These are phyloP conservation scores for Penicillium dipodomyicola DNA, from an alignment of 495 filamentous ascomycete species.

Conservation along the genomic window DNA sequence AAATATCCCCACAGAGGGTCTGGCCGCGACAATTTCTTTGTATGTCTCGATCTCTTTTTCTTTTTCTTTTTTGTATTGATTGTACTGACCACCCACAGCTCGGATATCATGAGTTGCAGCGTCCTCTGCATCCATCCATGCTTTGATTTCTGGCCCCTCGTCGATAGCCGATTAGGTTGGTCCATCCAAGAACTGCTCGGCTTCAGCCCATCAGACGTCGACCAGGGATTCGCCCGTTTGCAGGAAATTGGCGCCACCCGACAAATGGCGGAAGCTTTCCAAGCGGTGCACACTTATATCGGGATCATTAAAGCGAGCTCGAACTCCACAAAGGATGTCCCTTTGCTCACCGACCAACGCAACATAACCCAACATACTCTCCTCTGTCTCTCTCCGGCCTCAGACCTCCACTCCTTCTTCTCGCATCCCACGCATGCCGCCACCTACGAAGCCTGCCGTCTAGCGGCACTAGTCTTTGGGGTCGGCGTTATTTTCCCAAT, in stretches of 20 bases:
- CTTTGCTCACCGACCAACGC: slow-evolving; percentile 38
- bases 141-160: slow-evolving; percentile 37
- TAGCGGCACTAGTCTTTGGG: slow-evolving; percentile 35
- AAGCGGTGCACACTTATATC: slow-evolving; percentile 33
- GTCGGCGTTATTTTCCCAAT: slow-evolving; percentile 44
- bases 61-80: not conserved
- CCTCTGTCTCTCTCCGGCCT: slow-evolving; percentile 30
- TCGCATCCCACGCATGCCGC: slow-evolving; percentile 19
- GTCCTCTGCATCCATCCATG: slow-evolving; percentile 29
- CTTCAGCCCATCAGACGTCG: slow-evolving; percentile 24
- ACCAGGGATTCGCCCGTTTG: slow-evolving; percentile 28
- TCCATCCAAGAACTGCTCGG: slow-evolving; percentile 32
- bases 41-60: slow-evolving; percentile 21
- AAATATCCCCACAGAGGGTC: slow-evolving; percentile 30
- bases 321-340: slow-evolving; percentile 15
- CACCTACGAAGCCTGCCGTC: slow-evolving; percentile 41
- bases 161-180: slow-evolving; percentile 18
- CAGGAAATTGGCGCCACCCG: slow-evolving; percentile 32
- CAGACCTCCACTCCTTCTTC: slow-evolving; percentile 18
- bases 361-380: slow-evolving; percentile 37
- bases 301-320: slow-evolving; percentile 26
- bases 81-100: slow-evolving; percentile 24
- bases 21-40: slow-evolving; percentile 38
- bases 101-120: slow-evolving; percentile 36
- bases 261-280: slow-evolving; percentile 33